Evolutionary conservation across 2,329 filamentous ascomycete genomes (phyloP).

Genomic region (Gremmenia infestans): DNA sequence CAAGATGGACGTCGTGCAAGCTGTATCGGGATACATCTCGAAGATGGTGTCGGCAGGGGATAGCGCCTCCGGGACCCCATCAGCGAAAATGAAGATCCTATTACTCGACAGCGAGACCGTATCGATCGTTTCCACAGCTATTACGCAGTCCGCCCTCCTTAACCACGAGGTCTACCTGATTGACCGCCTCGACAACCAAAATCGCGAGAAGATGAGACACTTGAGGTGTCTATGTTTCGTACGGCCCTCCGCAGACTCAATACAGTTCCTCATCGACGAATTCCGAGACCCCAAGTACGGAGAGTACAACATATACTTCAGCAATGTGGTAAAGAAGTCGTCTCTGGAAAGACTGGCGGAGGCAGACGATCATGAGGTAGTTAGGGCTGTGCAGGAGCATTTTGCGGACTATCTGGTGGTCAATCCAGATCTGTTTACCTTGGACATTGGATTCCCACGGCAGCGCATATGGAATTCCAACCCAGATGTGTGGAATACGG

Average conservation of each 20-base stretch:
- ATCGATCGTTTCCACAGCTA: conserved; percentile 87
- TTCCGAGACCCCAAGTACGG: conserved; percentile 94
- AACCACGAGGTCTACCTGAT: conserved; percentile 98
- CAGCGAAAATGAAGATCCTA: conserved; percentile 97
- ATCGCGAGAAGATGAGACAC: conserved; percentile 96
- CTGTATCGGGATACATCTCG: conserved; percentile 89
- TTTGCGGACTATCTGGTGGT: conserved; percentile 95
- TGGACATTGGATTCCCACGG: conserved; percentile 67
- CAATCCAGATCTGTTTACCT: conserved; percentile 86
- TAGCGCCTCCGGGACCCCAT: conserved; percentile 56
- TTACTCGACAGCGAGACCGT: conserved; percentile 92
- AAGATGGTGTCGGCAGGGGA: conserved; percentile 91
- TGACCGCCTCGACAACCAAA: conserved; percentile 85
- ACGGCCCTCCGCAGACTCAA: conserved; percentile 84
- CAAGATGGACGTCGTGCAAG: conserved; percentile 88
- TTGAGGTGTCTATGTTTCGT: conserved; percentile 90
- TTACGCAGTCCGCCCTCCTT: conserved; percentile 89
- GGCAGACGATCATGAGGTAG: conserved; percentile 95
- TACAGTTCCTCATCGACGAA: conserved; percentile 92
- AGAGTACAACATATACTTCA: conserved; percentile 96
- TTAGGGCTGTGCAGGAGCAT: conserved; percentile 89
- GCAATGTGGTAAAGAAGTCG: conserved; percentile 96
- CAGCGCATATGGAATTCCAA: conserved; percentile 75
- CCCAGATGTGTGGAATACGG: conserved; percentile 86
- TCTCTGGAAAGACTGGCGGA: conserved; percentile 90